Evolutionary conservation across 2,329 filamentous ascomycete genomes (phyloP).

Genomic region (Aspergillus ruber): DNA sequence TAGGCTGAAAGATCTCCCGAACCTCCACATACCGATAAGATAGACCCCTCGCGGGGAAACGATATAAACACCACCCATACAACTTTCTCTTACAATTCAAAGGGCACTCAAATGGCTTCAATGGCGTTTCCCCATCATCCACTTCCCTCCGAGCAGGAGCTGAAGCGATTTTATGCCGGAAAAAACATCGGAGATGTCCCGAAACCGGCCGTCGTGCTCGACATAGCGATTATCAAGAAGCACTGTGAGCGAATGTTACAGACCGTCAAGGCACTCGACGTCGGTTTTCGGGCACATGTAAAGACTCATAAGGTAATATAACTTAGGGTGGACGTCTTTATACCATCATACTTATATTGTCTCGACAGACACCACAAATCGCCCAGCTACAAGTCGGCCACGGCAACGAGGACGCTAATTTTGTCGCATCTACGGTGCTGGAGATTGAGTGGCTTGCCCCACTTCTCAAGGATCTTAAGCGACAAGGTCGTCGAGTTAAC

Average conservation of each 20-base stretch:
- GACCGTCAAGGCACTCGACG: constrained; percentile 51
- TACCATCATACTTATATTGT: not conserved
- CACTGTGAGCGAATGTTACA: constrained; percentile 69
- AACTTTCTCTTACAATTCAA: no score
- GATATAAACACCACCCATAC: no score
- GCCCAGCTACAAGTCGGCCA: constrained; percentile 63
- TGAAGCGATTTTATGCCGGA: constrained; percentile 46
- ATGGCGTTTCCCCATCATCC: not conserved
- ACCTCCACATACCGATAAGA: no score
- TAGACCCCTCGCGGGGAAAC: no score
- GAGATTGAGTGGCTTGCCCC: constrained; percentile 64
- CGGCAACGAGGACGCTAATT: constrained; percentile 46
- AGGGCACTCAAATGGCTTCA: not conserved
- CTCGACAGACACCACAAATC: constrained; percentile 56
- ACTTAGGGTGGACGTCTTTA: no score
- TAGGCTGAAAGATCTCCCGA: no score
- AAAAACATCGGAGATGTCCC: constrained; percentile 55
- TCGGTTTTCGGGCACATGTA: constrained; percentile 69
- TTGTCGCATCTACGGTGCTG: constrained; percentile 67
- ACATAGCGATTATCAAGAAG: constrained; percentile 57
- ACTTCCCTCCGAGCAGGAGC: constrained; percentile 9
- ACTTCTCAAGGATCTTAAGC: constrained; percentile 53
- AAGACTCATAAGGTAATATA: constrained; percentile 91
- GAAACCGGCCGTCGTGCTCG: constrained; percentile 63
- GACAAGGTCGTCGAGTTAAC: constrained; percentile 51